phyloP scores from a whole-genome alignment of 169 alveolate species.

The Eimeria praecox region DNA sequence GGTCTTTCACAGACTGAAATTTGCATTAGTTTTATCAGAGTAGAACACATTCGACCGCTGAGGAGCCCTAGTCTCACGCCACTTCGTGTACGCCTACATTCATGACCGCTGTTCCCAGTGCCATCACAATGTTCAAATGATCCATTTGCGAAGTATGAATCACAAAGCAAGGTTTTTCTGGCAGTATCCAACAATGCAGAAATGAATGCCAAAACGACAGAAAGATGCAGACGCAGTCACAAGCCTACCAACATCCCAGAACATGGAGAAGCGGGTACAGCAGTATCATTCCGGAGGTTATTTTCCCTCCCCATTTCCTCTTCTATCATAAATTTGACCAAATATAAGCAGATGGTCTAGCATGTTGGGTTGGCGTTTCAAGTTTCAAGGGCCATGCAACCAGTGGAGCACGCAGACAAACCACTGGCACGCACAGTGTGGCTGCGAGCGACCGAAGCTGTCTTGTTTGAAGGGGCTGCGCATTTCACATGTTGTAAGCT shows the following conservation, averaged over 20 bases:
- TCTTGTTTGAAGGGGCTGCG: neutral
- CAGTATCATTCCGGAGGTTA: neutral
- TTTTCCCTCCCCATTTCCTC: neutral
- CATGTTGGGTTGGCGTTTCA: neutral
- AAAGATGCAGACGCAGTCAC: neutral
- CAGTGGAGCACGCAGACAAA: neutral
- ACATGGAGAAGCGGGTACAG: neutral
- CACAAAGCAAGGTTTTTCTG: neutral
- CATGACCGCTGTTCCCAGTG: neutral
- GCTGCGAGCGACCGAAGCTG: neutral
- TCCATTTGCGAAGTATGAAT: neutral
- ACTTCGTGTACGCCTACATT: neutral
- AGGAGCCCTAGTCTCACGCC: neutral
- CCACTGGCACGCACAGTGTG: slow-evolving; percentile 12
- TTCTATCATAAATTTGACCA: neutral
- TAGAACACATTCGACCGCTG: neutral
- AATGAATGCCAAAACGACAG: neutral
- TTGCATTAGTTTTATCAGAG: neutral
- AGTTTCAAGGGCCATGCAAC: neutral
- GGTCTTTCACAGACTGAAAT: neutral
- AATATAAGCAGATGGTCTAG: neutral
- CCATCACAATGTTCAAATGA: neutral
- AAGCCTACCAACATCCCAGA: neutral
- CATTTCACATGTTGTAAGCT: neutral
- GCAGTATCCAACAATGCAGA: neutral